These are phyloP conservation scores for Solanum pinnatisectum DNA, from an alignment of 257 asterid species.

Conservation along the genomic window DNA sequence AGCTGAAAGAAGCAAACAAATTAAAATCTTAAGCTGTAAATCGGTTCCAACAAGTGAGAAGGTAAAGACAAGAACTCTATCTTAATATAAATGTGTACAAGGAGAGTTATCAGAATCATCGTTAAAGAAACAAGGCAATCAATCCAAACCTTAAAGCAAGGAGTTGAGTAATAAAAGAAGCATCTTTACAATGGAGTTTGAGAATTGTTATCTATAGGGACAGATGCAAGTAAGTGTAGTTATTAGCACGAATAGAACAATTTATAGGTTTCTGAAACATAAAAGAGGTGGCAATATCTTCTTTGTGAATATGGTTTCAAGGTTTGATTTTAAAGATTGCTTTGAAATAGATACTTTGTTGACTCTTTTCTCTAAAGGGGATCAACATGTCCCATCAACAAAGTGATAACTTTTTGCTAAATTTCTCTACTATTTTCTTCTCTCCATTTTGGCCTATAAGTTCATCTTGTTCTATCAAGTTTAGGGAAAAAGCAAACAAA, in stretches of 20 bases:
- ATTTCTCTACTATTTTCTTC: not conserved
- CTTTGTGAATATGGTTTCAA: not conserved
- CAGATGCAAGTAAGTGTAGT: not conserved
- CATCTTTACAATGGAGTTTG: not conserved
- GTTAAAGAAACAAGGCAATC: not conserved
- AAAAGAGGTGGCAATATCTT: not conserved
- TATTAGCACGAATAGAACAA: not conserved
- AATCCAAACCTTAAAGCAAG: not conserved
- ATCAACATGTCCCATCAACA: not conserved
- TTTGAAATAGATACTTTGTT: not conserved
- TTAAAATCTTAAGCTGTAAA: not conserved
- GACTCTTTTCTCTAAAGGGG: not conserved
- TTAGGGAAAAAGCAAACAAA: not conserved
- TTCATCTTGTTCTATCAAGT: too few species aligned
- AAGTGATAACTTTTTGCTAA: not conserved
- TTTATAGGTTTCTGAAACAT: not conserved
- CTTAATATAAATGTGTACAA: not conserved
- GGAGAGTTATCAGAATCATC: not conserved
- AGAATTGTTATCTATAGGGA: not conserved
- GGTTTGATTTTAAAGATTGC: not conserved
- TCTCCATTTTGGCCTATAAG: not conserved
- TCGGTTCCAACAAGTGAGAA: not conserved
- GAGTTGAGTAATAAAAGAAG: not conserved
- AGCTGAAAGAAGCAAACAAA: constrained; percentile 35
- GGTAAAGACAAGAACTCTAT: not conserved